These are phyloP conservation scores for Myochromella boudieri DNA, from an alignment of 768 basidiomycete species.

Conservation along the genomic window DNA sequence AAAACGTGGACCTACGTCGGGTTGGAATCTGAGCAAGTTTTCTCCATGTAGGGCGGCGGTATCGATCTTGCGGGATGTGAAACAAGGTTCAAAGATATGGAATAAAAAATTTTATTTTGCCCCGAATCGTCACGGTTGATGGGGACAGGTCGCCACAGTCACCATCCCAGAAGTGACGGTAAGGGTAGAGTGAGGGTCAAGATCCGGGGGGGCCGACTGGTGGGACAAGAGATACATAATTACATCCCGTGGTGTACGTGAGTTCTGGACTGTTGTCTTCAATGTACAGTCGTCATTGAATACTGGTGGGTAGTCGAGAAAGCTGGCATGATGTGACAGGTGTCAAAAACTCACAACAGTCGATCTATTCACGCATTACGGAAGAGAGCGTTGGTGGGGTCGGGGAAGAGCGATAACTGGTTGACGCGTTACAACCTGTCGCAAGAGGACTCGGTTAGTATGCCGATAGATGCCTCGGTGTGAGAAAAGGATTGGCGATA, in stretches of 20 bases:
- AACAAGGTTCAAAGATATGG: not conserved
- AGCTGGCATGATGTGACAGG: slow-evolving; percentile 21
- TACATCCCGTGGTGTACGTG: not conserved
- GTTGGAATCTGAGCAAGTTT: not conserved
- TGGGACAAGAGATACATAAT: not conserved
- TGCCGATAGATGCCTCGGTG: no score
- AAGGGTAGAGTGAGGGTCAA: not conserved
- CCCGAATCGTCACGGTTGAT: not conserved
- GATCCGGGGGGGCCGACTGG: slow-evolving; percentile 2
- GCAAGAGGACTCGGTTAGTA: no score
- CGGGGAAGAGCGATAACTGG: no score
- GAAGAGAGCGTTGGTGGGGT: not conserved
- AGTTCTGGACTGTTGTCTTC: not conserved
- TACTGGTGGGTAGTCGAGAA: slow-evolving; percentile 9
- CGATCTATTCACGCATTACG: slow-evolving; percentile 6
- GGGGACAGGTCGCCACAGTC: not conserved
- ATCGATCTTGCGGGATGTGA: not conserved
- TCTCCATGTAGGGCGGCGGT: not conserved
- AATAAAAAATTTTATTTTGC: not conserved
- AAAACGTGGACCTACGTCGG: not conserved
- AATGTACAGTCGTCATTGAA: slow-evolving; percentile 3
- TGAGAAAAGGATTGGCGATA: no score
- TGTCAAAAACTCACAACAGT: slow-evolving; percentile 13
- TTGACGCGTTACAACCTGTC: no score
- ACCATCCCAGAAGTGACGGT: not conserved